Percentiles rank a stretch among this genome's conserved stretches.
phyloP scores from a whole-genome alignment of 73 alveolate genomes.

The Uronychia binucleata region DNA sequence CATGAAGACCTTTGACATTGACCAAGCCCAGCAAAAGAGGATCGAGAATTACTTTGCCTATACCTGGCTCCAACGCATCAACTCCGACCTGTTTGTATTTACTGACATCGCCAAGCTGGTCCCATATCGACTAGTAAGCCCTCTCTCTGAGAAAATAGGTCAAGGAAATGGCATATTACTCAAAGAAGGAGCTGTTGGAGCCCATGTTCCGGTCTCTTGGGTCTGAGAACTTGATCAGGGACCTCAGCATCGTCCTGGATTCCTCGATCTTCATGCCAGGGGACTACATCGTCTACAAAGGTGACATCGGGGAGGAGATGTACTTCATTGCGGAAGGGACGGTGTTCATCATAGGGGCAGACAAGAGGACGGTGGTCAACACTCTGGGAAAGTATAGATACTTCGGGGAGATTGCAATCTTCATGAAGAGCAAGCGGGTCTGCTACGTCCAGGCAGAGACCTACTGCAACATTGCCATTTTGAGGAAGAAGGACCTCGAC shows the following conservation, averaged over 20 bases:
- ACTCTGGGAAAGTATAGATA: slow-evolving; percentile 46
- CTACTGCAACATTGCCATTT: slow-evolving; percentile 40
- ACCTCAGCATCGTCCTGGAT: slow-evolving; percentile 34
- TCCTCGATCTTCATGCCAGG: slow-evolving; percentile 60
- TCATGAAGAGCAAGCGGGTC: slow-evolving; percentile 48
- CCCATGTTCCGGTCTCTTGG: slow-evolving; percentile 44
- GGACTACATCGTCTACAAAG: slow-evolving; percentile 59
- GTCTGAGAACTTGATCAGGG: slow-evolving; percentile 50
- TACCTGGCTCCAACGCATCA: slow-evolving; percentile 1
- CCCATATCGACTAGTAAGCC: slow-evolving; percentile 3
- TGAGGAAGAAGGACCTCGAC: slow-evolving; percentile 54
- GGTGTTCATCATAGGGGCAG: slow-evolving; percentile 53
- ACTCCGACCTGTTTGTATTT: not conserved
- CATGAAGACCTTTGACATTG: slow-evolving; percentile 18
- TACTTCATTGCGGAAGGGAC: slow-evolving; percentile 70
- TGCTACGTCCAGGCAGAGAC: slow-evolving; percentile 63
- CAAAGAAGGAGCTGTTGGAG: slow-evolving; percentile 37
- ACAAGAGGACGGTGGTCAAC: slow-evolving; percentile 50
- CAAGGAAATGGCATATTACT: not conserved
- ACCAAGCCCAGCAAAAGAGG: slow-evolving; percentile 1
- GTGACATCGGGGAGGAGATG: slow-evolving; percentile 74
- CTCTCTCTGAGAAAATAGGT: not conserved
- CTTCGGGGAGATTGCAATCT: slow-evolving; percentile 75
- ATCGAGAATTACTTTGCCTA: slow-evolving; percentile 38
- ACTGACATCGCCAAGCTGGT: not conserved